phyloP scores from a whole-genome alignment of 495 filamentous ascomycete species.

The Penicillium dipodomyicola region DNA sequence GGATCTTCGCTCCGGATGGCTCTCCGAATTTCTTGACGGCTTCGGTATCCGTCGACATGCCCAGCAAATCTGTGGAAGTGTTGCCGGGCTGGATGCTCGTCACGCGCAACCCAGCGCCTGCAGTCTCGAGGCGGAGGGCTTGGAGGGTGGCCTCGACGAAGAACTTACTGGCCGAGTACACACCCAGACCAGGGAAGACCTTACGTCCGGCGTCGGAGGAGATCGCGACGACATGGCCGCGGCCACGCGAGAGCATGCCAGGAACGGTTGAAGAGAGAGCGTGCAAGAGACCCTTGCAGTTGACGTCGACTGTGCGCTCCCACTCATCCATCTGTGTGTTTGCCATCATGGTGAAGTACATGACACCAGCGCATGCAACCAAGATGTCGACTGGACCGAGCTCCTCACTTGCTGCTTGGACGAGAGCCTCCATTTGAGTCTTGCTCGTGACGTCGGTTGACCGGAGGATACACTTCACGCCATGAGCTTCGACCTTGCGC shows the following conservation, averaged over 20 bases:
- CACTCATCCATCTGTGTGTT: conserved; percentile 63
- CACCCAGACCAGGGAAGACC: conserved; percentile 68
- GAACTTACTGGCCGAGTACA: conserved; percentile 72
- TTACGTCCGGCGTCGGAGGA: conserved; percentile 69
- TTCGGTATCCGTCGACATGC: conserved; percentile 64
- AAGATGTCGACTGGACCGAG: conserved; percentile 66
- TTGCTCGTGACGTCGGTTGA: conserved; percentile 61
- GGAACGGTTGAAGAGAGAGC: conserved; percentile 58
- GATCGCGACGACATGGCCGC: conserved; percentile 64
- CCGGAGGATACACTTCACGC: conserved; percentile 55
- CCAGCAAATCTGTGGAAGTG: conserved; percentile 59
- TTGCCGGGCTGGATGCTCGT: conserved; percentile 68
- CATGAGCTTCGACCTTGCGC: conserved; percentile 43
- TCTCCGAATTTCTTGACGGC: conserved; percentile 69
- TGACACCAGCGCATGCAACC: conserved; percentile 67
- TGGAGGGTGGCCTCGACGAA: conserved; percentile 71
- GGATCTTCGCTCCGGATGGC: conserved; percentile 61
- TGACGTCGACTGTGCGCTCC: conserved; percentile 68
- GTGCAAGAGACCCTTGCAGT: conserved; percentile 70
- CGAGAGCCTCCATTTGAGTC: conserved; percentile 53
- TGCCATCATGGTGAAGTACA: conserved; percentile 76
- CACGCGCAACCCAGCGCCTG: conserved; percentile 60
- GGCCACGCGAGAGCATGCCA: conserved; percentile 58
- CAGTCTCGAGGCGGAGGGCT: conserved; percentile 63
- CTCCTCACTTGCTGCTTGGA: conserved; percentile 48